Percentiles rank a stretch among this genome's conserved stretches.
Conservation (phyloP, 2,329 filamentous ascomycete species). For the Diaporthe helianthi region DNA sequence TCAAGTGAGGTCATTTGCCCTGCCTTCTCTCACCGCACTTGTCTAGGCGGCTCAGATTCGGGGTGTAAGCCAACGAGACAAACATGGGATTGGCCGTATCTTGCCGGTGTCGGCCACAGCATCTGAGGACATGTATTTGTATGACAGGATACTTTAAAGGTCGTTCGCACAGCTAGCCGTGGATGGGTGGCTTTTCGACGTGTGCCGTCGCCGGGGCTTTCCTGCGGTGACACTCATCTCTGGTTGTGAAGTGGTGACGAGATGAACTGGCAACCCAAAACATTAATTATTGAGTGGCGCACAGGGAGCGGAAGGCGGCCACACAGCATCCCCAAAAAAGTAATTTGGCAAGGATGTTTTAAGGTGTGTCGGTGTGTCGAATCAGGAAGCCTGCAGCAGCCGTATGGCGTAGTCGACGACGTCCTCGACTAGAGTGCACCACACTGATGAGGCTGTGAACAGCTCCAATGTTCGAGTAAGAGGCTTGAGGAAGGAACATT, state of each 20-base stretch:
- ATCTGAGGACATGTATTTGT: neutral
- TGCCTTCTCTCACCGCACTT: slow-evolving; percentile 21
- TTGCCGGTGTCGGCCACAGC: slow-evolving; percentile 17
- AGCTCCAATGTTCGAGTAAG: neutral
- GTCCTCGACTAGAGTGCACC: neutral
- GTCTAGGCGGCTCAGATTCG: neutral
- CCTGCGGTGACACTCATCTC: neutral
- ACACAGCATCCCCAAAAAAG: neutral
- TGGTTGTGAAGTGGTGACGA: slow-evolving; percentile 9
- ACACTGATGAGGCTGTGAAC: neutral
- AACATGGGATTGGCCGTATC: neutral
- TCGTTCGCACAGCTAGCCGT: slow-evolving; percentile 2
- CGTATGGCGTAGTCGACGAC: slow-evolving; percentile 1
- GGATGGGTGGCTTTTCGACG: neutral
- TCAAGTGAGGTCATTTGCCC: slow-evolving; percentile 13
- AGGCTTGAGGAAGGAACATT: neutral
- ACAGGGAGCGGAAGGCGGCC: neutral
- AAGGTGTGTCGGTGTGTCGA: neutral
- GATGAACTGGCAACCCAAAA: neutral
- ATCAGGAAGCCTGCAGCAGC: neutral
- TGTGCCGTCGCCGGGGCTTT: neutral
- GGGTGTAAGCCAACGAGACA: neutral
- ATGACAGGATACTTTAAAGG: too few species aligned
- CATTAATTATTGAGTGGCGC: neutral
- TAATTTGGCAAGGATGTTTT: neutral